phyloP scores from a whole-genome alignment of 2,329 filamentous ascomycete species.

The Talaromyces sp. region DNA sequence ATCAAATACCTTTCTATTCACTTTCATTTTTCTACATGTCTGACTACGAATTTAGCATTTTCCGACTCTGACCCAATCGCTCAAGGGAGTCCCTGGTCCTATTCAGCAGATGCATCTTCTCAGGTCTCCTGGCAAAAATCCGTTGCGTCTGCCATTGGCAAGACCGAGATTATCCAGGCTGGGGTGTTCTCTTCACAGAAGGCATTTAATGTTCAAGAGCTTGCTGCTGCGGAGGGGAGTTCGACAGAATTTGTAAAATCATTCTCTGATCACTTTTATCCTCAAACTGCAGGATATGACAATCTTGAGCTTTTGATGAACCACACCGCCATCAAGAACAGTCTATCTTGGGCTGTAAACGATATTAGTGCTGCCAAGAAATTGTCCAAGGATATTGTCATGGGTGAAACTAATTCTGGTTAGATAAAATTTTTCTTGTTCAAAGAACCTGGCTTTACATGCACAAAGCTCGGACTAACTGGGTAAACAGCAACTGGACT shows the following conservation, averaged over 20 bases:
- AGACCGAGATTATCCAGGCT: slow-evolving; percentile 24
- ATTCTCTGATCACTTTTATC: slow-evolving; percentile 48
- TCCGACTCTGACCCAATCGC: slow-evolving; percentile 20
- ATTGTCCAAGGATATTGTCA: slow-evolving; percentile 41
- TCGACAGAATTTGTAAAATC: slow-evolving; percentile 35
- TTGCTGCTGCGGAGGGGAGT: slow-evolving; percentile 32
- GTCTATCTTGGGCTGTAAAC: slow-evolving; percentile 35
- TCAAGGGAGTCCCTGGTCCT: slow-evolving; percentile 23
- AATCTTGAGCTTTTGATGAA: slow-evolving; percentile 41
- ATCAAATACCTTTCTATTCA: neutral
- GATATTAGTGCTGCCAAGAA: slow-evolving; percentile 37
- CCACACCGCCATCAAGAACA: slow-evolving; percentile 36
- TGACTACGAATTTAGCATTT: slow-evolving; percentile 15
- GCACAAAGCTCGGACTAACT: neutral
- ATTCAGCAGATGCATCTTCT: slow-evolving; percentile 26
- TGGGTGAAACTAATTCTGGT: slow-evolving; percentile 50
- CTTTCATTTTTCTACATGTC: too few relatives aligned
- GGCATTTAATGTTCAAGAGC: slow-evolving; percentile 31
- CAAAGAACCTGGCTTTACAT: too few relatives aligned
- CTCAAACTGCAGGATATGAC: slow-evolving; percentile 33
- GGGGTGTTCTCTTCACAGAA: slow-evolving; percentile 31
- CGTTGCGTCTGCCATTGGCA: slow-evolving; percentile 24
- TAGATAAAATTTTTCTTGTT: neutral
- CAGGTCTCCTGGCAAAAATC: slow-evolving; percentile 29
- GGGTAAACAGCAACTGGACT: slow-evolving; percentile 13